Conservation (phyloP, 306 rosid species). For the Vigna trinervia region DNA sequence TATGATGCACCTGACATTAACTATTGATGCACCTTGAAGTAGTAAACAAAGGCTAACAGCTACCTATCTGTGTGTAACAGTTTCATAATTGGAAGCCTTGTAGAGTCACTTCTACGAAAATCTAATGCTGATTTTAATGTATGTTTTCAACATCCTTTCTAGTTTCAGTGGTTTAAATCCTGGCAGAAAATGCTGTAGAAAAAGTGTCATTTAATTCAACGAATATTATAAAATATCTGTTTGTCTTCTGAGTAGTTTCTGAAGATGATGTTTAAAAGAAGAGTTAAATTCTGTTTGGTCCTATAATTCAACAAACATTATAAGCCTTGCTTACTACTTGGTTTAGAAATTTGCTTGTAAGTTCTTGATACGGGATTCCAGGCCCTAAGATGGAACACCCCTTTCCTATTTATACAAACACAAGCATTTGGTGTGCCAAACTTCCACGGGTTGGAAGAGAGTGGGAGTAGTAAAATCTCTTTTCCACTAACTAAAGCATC, state of each 20-base stretch:
- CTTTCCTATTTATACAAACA: neutral
- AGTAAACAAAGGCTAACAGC: constrained; percentile 48
- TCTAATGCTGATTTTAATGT: constrained; percentile 85
- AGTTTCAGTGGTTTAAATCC: constrained; percentile 12
- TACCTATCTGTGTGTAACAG: constrained; percentile 57
- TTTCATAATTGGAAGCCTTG: constrained; percentile 72
- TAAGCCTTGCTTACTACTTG: neutral
- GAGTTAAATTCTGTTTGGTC: constrained; percentile 1
- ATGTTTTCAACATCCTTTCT: constrained; percentile 48
- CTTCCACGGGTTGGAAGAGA: neutral
- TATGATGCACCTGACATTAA: neutral
- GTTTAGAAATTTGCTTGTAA: neutral
- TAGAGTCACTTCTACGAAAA: constrained; percentile 77
- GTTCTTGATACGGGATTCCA: neutral
- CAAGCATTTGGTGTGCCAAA: neutral
- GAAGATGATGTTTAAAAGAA: constrained; percentile 10
- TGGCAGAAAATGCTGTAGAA: constrained; percentile 17
- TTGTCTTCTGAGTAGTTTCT: constrained; percentile 14
- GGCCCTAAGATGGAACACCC: neutral
- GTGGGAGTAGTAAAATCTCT: constrained; percentile 1
- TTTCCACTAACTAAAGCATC: neutral
- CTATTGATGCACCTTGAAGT: constrained; percentile 36
- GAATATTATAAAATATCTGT: neutral
- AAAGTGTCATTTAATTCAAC: constrained; percentile 14
- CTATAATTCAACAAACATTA: neutral